Conservation (phyloP, 192 early-diverging fungal species). For the Umbelopsis isabellina region DNA sequence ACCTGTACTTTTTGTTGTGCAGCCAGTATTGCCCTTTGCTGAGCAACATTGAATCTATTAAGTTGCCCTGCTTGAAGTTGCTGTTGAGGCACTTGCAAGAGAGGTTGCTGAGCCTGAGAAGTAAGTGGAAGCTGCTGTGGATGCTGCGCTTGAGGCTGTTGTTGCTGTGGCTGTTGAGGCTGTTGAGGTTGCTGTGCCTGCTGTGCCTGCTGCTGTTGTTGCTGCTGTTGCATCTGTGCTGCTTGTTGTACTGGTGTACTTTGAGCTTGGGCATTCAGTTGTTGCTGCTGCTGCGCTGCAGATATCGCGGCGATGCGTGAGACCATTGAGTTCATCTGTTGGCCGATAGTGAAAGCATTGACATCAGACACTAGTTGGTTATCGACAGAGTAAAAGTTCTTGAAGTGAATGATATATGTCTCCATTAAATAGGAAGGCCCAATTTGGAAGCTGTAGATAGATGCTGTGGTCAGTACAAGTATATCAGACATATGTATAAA, state of each 20-base stretch:
- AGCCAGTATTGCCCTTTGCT: neutral
- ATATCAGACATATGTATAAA: neutral
- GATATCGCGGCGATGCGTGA: constrained; percentile 14
- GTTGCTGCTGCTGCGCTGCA: constrained; percentile 31
- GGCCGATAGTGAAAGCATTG: constrained; percentile 21
- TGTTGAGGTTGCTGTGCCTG: constrained; percentile 22
- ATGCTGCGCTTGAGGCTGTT: neutral
- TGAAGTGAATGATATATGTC: constrained; percentile 40
- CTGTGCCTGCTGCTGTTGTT: constrained; percentile 11
- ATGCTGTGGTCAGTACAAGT: neutral
- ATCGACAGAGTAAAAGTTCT: constrained; percentile 36
- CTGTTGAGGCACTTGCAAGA: constrained; percentile 33
- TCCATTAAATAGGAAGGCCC: constrained; percentile 45
- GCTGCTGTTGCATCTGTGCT: constrained; percentile 6
- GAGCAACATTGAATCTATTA: constrained; percentile 3
- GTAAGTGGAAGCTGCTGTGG: neutral
- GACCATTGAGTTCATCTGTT: constrained; percentile 28
- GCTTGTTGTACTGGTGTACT: constrained; percentile 3
- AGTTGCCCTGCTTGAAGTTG: constrained; percentile 2
- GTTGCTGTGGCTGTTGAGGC: neutral
- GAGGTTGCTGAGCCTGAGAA: constrained; percentile 19
- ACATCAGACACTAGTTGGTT: constrained; percentile 42
- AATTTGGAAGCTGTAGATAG: constrained; percentile 30
- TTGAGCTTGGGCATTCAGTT: constrained; percentile 30
- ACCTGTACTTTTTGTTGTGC: constrained; percentile 27